Evolutionary conservation across 1,284 basidiomycete species (phyloP), one percentile per base, ranked within the genome.

Genomic region (Caloboletus firmus): DNA sequence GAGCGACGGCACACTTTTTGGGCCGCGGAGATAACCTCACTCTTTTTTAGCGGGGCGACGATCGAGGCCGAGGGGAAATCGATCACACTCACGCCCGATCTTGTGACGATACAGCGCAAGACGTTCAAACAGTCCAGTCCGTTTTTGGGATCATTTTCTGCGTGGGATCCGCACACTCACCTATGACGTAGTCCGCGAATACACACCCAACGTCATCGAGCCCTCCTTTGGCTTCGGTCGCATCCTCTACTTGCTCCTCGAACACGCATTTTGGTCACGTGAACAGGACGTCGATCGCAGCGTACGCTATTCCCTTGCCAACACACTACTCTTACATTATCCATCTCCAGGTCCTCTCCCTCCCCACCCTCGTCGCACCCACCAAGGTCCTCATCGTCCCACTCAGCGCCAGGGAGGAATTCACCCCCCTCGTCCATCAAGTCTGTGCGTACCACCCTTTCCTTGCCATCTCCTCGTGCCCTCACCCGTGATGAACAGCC

Each of bases 211-310:
- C 75, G 96, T 99, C 72, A 97, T 98, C 69, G 96, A 98, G 73
- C 96, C 96, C 28, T 99, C 97, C 18, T 98, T 98, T 74, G 96
- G 97, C 63, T 87, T 99, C 64, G 96, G 96, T 54, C 92, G 96
- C 56, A 98, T 99, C 67, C 81, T 98, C 45, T 98, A 98, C 74
- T 87, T 87, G 35, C 78, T 98, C 49, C 85, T 99, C 45, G 96
- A 99, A 74, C 96, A 99, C 79, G 87, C 84, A 64, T 99, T 91
- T 81, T 98, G 96, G 96, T 84, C 85, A 54, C 85, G 96, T 70
- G 95, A 94, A 69, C 87, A 93, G 67, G 93, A 96, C 72, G 76
- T 91, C 37, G 89, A 93, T 58, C 89, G 94, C 66, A 89, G 87
- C 58, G 94, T 93, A 72, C 70, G 89, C 80, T 7, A 51, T 0